Evolutionary conservation across 129 eudicot species (phyloP).

Genomic region (Centella asiatica): DNA sequence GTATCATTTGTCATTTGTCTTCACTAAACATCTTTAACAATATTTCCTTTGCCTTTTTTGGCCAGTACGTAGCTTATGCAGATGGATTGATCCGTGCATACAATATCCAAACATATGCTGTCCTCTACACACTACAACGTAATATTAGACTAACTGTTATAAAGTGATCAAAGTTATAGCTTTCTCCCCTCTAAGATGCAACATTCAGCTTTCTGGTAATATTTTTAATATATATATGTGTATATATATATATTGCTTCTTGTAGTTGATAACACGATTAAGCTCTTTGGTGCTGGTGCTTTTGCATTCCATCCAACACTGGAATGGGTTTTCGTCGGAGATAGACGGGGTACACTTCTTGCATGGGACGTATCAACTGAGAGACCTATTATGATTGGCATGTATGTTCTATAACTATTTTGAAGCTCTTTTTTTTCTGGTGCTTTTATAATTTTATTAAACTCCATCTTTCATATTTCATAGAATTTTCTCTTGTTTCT

Average conservation of each 20-base stretch:
- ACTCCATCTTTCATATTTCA: not conserved
- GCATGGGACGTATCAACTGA: conserved; percentile 99
- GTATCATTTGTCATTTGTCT: not conserved
- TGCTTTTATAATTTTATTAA: not conserved
- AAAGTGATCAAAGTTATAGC: not conserved
- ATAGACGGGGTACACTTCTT: conserved; percentile 91
- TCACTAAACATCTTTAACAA: not conserved
- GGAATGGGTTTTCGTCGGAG: conserved; percentile 98
- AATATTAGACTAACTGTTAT: conserved; percentile 26
- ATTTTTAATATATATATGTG: conserved; percentile 1
- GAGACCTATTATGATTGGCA: conserved; percentile 97
- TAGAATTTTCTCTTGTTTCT: no score
- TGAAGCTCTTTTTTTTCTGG: not conserved
- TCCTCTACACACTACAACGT: conserved; percentile 96
- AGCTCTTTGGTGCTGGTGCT: conserved; percentile 91
- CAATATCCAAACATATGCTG: conserved; percentile 92
- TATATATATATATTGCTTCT: not conserved
- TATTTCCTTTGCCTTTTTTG: conserved; percentile 11
- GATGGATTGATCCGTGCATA: conserved; percentile 96
- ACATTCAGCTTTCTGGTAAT: not conserved
- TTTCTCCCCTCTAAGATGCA: not conserved
- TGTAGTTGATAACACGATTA: conserved; percentile 87
- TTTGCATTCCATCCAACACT: conserved; percentile 95
- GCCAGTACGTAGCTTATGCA: conserved; percentile 91
- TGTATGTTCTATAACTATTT: conserved; percentile 37